phyloP scores from a whole-genome alignment of 116 monocot species.

The Posidonia oceanica region DNA sequence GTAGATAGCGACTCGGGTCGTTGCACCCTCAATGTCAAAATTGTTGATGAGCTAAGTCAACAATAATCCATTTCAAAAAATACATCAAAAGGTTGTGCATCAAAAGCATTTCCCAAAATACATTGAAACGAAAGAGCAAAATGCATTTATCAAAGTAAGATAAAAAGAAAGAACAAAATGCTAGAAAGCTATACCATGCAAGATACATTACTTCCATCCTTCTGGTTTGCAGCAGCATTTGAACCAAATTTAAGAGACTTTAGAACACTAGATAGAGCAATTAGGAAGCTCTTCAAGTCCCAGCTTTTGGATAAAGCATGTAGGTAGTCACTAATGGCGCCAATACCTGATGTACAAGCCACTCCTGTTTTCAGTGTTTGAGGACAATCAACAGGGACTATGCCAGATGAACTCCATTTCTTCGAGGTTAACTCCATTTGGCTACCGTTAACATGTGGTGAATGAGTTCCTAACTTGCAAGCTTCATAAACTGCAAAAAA shows the following conservation, averaged over 20 bases:
- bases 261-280: constrained; percentile 44
- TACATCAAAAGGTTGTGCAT: no score
- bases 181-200: constrained; percentile 35
- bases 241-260: constrained; percentile 50
- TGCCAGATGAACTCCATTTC: constrained; percentile 45
- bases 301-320: constrained; percentile 48
- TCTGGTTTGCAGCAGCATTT: constrained; percentile 40
- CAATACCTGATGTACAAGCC: constrained; percentile 24
- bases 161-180: neutral
- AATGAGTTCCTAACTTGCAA: constrained; percentile 88
- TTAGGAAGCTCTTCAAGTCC: constrained; percentile 49
- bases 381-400: constrained; percentile 78
- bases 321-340: constrained; percentile 55
- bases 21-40: no score
- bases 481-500: constrained; percentile 74
- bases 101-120: no score
- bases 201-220: constrained; percentile 56
- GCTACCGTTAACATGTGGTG: constrained; percentile 35
- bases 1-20: no score
- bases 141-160: neutral
- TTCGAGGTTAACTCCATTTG: constrained; percentile 44
- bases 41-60: no score
- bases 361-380: constrained; percentile 46
- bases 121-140: neutral
- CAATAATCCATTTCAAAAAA: no score